Conservation (phyloP, 768 basidiomycete species). For the Cyclocybe aegerita region DNA sequence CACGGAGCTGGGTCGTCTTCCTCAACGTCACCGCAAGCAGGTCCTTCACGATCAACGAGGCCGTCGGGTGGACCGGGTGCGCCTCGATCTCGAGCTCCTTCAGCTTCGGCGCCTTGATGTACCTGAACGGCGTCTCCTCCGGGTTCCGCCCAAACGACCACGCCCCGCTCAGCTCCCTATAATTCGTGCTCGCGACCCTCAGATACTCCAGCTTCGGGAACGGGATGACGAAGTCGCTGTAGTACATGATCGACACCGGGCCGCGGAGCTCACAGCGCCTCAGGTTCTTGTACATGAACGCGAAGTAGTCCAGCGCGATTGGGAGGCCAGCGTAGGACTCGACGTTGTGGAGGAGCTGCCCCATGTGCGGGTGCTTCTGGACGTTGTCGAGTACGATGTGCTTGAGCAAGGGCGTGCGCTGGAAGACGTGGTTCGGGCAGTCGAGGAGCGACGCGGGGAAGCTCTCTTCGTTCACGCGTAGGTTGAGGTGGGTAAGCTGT, state of each 20-base stretch:
- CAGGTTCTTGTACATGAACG: neutral
- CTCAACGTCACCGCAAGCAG: neutral
- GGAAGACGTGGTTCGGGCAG: neutral
- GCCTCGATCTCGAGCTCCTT: neutral
- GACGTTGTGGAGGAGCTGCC: neutral
- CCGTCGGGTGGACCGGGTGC: neutral
- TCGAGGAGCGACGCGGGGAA: neutral
- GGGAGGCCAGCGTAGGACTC: neutral
- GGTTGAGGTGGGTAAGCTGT: neutral
- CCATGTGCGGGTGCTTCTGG: neutral
- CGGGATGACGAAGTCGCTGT: neutral
- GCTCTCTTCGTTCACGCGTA: neutral
- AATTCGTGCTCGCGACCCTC: neutral
- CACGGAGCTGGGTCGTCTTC: neutral
- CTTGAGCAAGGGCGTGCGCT: neutral
- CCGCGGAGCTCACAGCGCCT: neutral
- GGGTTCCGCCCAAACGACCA: neutral
- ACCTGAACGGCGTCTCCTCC: neutral
- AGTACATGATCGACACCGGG: neutral
- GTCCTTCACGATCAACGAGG: neutral
- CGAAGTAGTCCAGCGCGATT: neutral
- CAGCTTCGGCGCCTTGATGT: neutral
- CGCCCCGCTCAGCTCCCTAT: neutral
- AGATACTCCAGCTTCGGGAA: neutral
- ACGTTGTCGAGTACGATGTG: neutral